phyloP scores from a whole-genome alignment of 805 yeast genomes.

The Barnettozyma californica region DNA sequence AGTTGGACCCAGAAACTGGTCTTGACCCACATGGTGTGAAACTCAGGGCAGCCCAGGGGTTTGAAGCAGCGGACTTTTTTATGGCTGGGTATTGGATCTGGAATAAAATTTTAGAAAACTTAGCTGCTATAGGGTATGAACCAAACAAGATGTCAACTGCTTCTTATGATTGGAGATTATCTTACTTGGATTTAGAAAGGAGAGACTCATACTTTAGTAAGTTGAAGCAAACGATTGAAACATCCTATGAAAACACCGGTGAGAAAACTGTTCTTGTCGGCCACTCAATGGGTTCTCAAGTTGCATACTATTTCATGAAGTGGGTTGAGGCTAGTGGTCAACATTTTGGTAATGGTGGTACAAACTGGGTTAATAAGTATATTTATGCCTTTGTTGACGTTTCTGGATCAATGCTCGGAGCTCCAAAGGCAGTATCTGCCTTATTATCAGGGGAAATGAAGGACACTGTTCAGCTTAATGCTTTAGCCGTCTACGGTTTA shows the following conservation, averaged over 20 bases:
- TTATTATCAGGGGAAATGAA: conserved; percentile 96
- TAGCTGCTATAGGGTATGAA: conserved; percentile 91
- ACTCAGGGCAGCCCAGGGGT: conserved; percentile 89
- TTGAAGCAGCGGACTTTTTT: conserved; percentile 94
- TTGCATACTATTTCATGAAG: conserved; percentile 80
- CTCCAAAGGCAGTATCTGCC: conserved; percentile 92
- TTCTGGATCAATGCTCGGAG: conserved; percentile 86
- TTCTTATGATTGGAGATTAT: conserved; percentile 93
- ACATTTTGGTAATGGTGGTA: conserved; percentile 87
- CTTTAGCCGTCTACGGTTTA: conserved; percentile 87
- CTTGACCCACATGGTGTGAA: conserved; percentile 82
- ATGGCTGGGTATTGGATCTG: conserved; percentile 98
- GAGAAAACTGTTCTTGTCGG: conserved; percentile 73
- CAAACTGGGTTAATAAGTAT: conserved; percentile 79
- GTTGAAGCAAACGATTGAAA: conserved; percentile 69
- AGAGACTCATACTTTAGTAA: conserved; percentile 83
- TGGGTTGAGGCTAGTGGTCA: conserved; percentile 93
- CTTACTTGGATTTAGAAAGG: conserved; percentile 80
- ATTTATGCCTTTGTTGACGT: conserved; percentile 80
- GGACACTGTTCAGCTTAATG: conserved; percentile 91
- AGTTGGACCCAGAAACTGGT: conserved; percentile 87
- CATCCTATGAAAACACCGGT: conserved; percentile 44
- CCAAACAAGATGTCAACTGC: conserved; percentile 89
- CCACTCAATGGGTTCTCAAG: conserved; percentile 96
- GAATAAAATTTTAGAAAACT: conserved; percentile 91